Evolutionary conservation across 192 early-diverging fungal species (phyloP).

Genomic region (Rhizophagus sp.): DNA sequence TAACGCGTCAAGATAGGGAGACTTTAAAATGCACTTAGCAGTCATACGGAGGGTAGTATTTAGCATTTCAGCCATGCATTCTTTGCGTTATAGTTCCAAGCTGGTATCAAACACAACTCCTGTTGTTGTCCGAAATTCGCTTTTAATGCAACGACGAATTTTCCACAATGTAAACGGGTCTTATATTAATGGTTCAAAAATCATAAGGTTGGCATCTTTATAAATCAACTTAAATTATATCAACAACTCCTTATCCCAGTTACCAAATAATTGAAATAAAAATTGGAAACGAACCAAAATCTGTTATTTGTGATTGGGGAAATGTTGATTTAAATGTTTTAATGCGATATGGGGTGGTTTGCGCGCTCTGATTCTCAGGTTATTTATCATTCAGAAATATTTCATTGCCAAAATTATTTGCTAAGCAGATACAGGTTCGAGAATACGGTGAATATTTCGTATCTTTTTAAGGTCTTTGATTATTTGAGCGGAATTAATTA

Average conservation of each 20-base stretch:
- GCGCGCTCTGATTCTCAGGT: conserved; percentile 1
- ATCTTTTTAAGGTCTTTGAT: not conserved
- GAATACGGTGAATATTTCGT: not conserved
- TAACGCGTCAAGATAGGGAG: not conserved
- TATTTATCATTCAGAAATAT: conserved; percentile 18
- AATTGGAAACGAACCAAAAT: not conserved
- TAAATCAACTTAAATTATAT: not conserved
- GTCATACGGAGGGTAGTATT: not conserved
- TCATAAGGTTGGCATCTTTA: not conserved
- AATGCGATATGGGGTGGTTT: not conserved
- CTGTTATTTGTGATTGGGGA: not conserved
- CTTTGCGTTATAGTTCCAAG: not conserved
- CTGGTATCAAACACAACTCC: not conserved
- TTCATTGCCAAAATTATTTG: conserved; percentile 6
- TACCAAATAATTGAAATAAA: not conserved
- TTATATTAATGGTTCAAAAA: not conserved
- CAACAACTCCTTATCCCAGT: not conserved
- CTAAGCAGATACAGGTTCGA: not conserved
- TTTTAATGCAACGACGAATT: not conserved
- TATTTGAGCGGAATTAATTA: not conserved
- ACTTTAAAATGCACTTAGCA: not conserved
- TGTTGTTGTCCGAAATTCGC: not conserved
- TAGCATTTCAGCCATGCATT: not conserved
- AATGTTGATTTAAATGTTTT: conserved; percentile 4
- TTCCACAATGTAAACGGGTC: not conserved